phyloP scores from a whole-genome alignment of 148 eudicot species.

The Agrostemma githago region DNA sequence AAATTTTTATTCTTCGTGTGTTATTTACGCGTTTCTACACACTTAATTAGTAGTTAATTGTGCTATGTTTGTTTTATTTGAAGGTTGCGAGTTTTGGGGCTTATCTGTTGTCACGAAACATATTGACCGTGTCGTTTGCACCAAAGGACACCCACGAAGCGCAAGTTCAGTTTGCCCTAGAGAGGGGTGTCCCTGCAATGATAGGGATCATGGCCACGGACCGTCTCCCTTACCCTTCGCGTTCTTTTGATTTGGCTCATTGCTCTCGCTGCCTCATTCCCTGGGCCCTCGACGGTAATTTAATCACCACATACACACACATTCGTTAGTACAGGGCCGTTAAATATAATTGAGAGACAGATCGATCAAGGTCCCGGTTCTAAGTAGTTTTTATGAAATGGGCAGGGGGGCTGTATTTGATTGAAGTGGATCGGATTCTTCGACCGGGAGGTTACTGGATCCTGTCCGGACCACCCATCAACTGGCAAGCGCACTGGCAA shows the following conservation, averaged over 20 bases:
- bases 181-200: slow-evolving; percentile 81
- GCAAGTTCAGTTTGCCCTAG: slow-evolving; percentile 87
- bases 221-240: slow-evolving; percentile 76
- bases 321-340: neutral
- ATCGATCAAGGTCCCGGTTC: no score
- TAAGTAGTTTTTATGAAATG: slow-evolving; percentile 7
- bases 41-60: no score
- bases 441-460: slow-evolving; percentile 74
- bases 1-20: no score
- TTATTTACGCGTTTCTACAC: no score
- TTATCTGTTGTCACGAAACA: slow-evolving; percentile 59
- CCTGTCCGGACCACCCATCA: slow-evolving; percentile 65
- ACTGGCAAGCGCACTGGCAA: slow-evolving; percentile 43
- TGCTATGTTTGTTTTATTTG: neutral
- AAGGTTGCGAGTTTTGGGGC: slow-evolving; percentile 98
- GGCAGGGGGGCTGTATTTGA: slow-evolving; percentile 51
- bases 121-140: slow-evolving; percentile 79
- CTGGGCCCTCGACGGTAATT: slow-evolving; percentile 69
- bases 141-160: slow-evolving; percentile 90
- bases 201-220: slow-evolving; percentile 72
- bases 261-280: slow-evolving; percentile 97
- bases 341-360: no score
- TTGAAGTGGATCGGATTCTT: slow-evolving; percentile 57
- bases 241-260: slow-evolving; percentile 92
- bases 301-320: neutral